Evolutionary conservation across 2,329 filamentous ascomycete genomes (phyloP).

Genomic region (Acrocalymma vagum): DNA sequence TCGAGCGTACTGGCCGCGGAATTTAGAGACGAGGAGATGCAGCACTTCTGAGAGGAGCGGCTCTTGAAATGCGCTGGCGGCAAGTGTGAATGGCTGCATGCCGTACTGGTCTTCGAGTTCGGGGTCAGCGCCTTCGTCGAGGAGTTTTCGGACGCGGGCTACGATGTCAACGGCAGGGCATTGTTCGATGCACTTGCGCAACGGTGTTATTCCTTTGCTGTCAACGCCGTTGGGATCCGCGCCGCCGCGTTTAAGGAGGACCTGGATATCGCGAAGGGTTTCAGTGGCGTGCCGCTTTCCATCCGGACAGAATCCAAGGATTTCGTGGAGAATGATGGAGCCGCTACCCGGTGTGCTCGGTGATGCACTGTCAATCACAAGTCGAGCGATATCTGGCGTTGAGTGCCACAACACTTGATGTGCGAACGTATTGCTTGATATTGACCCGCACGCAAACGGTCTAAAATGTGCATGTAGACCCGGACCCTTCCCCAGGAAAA

Average conservation of each 20-base stretch:
- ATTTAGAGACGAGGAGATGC: slow-evolving; percentile 32
- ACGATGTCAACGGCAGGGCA: slow-evolving; percentile 39
- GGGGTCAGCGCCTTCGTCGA: slow-evolving; percentile 40
- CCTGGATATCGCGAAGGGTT: slow-evolving; percentile 38
- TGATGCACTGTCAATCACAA: slow-evolving; percentile 30
- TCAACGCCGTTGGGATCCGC: slow-evolving; percentile 35
- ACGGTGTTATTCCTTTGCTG: slow-evolving; percentile 24
- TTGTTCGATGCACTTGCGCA: slow-evolving; percentile 35
- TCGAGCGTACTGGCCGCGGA: slow-evolving; percentile 22
- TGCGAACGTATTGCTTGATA: slow-evolving; percentile 28
- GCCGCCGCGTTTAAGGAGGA: slow-evolving; percentile 35
- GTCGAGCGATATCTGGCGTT: slow-evolving; percentile 29
- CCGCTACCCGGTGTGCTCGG: slow-evolving; percentile 21
- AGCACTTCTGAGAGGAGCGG: slow-evolving; percentile 34
- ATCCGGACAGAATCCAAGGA: slow-evolving; percentile 39
- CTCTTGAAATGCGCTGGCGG: slow-evolving; percentile 35
- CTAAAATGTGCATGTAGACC: slow-evolving; percentile 28
- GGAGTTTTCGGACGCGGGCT: slow-evolving; percentile 29
- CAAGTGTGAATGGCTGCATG: slow-evolving; percentile 31
- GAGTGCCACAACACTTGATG: slow-evolving; percentile 46
- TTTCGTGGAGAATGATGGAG: slow-evolving; percentile 33
- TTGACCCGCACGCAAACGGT: slow-evolving; percentile 31
- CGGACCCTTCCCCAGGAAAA: slow-evolving; percentile 35
- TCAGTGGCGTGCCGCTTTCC: slow-evolving; percentile 40
- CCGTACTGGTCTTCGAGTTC: slow-evolving; percentile 30